Conservation (phyloP, 208 protist species). For the Trypanosomatidae sp. region DNA sequence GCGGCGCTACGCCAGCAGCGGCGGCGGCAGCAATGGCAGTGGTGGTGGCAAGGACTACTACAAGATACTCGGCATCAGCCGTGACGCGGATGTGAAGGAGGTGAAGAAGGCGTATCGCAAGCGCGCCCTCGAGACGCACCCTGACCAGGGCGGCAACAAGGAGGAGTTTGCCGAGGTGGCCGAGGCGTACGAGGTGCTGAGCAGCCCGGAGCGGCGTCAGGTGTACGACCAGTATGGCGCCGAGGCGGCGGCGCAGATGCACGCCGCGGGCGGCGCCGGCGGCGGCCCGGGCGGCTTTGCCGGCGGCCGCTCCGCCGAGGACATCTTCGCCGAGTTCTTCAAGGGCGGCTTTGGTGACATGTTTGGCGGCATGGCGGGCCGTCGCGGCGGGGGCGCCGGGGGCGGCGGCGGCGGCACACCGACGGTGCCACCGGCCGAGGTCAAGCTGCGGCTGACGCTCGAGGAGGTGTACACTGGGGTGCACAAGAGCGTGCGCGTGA, state of each 20-base stretch:
- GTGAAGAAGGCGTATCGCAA: conserved; percentile 90
- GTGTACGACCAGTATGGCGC: conserved; percentile 96
- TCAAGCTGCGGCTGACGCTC: conserved; percentile 61
- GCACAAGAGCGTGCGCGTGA: conserved; percentile 64
- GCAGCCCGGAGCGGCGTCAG: conserved; percentile 89
- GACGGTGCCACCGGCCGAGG: conserved; percentile 61
- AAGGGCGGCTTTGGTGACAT: conserved; percentile 69
- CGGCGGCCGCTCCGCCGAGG: conserved; percentile 64
- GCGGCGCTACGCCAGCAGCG: too few species aligned
- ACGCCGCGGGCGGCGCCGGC: conserved; percentile 23
- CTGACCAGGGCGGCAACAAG: conserved; percentile 87
- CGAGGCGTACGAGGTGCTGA: conserved; percentile 97
- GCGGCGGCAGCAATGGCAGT: too few species aligned
- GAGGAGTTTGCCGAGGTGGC: conserved; percentile 86
- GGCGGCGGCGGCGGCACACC: conserved; percentile 17
- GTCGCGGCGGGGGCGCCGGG: conserved; percentile 12
- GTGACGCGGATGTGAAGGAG: conserved; percentile 34
- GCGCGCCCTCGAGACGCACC: conserved; percentile 81
- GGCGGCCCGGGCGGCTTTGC: conserved; percentile 42
- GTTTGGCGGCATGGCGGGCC: conserved; percentile 45
- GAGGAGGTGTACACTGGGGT: conserved; percentile 81
- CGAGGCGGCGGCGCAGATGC: conserved; percentile 66
- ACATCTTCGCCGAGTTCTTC: conserved; percentile 90
- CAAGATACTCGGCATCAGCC: conserved; percentile 70
- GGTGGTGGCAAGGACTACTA: conserved; percentile 87